Evolutionary conservation across 208 protist genomes (phyloP).

Genomic region (Naegleria lovaniensis): DNA sequence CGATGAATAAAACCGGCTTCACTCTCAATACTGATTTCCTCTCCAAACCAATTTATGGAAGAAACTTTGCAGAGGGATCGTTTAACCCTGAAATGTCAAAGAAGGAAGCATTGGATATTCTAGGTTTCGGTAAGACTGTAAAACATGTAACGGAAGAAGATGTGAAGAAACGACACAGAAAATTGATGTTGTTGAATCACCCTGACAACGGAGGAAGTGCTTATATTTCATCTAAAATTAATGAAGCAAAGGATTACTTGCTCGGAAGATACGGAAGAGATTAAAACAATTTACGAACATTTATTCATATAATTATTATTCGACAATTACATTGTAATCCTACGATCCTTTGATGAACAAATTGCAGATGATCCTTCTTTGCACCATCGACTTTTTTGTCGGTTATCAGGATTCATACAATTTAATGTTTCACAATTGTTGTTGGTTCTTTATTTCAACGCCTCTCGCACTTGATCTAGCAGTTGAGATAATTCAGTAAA

Average conservation of each 20-base stretch:
- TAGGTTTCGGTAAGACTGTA: neutral
- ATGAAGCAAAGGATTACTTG: slow-evolving; percentile 23
- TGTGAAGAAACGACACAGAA: slow-evolving; percentile 15
- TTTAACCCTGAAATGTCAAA: slow-evolving; percentile 13
- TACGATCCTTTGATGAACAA: too few relatives aligned
- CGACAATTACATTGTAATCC: too few relatives aligned
- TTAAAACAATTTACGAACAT: neutral
- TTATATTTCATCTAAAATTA: slow-evolving; percentile 22
- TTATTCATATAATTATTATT: too few relatives aligned
- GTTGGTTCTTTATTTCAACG: neutral
- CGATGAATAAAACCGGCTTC: neutral
- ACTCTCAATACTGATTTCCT: neutral
- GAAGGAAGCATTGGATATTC: neutral
- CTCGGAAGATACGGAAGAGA: neutral
- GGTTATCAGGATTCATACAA: too few relatives aligned
- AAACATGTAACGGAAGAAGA: slow-evolving; percentile 22
- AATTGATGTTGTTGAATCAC: slow-evolving; percentile 24
- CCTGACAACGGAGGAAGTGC: slow-evolving; percentile 16
- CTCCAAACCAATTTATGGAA: neutral
- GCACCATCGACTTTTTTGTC: too few relatives aligned
- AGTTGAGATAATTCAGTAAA: neutral
- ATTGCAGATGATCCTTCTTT: too few relatives aligned
- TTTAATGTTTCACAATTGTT: neutral
- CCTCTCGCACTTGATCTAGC: neutral
- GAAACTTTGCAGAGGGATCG: neutral